Conservation (phyloP, 2,329 filamentous ascomycete species). For the Colletotrichum sp. region DNA sequence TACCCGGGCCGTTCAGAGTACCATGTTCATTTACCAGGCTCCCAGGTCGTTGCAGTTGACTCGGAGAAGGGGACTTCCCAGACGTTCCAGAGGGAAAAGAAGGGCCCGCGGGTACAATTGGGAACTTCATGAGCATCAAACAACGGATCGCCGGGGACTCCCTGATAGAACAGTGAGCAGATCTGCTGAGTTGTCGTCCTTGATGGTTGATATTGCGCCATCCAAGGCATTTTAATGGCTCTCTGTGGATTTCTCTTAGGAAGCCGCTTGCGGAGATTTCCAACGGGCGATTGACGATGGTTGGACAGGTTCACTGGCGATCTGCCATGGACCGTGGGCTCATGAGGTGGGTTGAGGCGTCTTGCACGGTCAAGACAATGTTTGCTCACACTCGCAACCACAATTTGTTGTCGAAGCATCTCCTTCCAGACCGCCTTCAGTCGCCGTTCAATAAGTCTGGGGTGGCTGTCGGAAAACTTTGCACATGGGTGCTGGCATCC, state of each 20-base stretch:
- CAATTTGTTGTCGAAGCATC: background rate
- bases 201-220: slow-evolving; percentile 17
- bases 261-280: slow-evolving; percentile 2
- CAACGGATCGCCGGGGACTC: slow-evolving; percentile 3
- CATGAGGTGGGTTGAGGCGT: background rate
- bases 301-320: background rate
- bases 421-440: background rate
- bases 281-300: slow-evolving; percentile 1
- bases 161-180: slow-evolving; percentile 1
- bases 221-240: slow-evolving; percentile 11
- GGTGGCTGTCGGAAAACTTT: slow-evolving; percentile 4
- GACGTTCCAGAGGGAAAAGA: background rate
- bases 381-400: background rate
- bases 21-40: slow-evolving; percentile 5
- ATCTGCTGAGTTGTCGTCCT: slow-evolving; percentile 14
- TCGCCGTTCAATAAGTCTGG: background rate
- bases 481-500: background rate
- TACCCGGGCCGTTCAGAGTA: slow-evolving; percentile 20
- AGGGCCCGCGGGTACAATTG: slow-evolving; percentile 12
- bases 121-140: slow-evolving; percentile 22
- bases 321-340: background rate
- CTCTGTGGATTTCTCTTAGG: background rate
- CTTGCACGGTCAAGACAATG: background rate
- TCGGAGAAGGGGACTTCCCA: slow-evolving; percentile 12
- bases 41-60: slow-evolving; percentile 13